Evolutionary conservation across 768 basidiomycete genomes (phyloP).

Genomic region (Boletus subcaerulescens): DNA sequence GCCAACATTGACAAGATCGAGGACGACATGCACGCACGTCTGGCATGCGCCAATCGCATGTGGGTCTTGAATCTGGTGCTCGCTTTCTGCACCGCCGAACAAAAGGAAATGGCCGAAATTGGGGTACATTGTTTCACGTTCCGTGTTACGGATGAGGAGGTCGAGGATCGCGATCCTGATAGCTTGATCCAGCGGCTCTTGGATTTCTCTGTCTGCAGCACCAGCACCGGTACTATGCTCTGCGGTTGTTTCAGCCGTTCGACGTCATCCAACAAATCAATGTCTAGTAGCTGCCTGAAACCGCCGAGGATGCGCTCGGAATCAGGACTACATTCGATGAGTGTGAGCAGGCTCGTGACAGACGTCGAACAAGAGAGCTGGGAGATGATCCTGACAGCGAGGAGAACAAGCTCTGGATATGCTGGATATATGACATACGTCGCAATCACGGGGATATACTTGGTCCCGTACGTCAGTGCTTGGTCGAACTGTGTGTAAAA

Average conservation of each 20-base stretch:
- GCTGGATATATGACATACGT: slow-evolving; percentile 69
- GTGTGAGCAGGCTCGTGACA: slow-evolving; percentile 69
- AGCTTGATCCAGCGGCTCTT: slow-evolving; percentile 57
- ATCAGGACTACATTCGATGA: slow-evolving; percentile 77
- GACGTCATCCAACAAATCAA: slow-evolving; percentile 61
- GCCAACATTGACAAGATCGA: slow-evolving; percentile 73
- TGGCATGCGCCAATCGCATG: slow-evolving; percentile 65
- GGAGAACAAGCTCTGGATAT: slow-evolving; percentile 69
- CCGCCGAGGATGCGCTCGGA: slow-evolving; percentile 84
- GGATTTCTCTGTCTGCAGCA: slow-evolving; percentile 49
- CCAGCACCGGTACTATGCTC: slow-evolving; percentile 73
- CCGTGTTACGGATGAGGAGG: slow-evolving; percentile 75
- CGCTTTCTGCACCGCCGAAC: slow-evolving; percentile 58
- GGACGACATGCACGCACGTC: slow-evolving; percentile 77
- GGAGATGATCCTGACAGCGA: slow-evolving; percentile 76
- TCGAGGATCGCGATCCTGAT: slow-evolving; percentile 77
- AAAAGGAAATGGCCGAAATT: slow-evolving; percentile 88
- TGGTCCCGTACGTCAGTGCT: slow-evolving; percentile 65
- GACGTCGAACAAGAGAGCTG: slow-evolving; percentile 62
- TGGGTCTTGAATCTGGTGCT: slow-evolving; percentile 73
- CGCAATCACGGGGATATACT: slow-evolving; percentile 77
- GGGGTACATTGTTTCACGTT: slow-evolving; percentile 59
- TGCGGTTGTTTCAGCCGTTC: slow-evolving; percentile 55
- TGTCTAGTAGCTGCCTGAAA: slow-evolving; percentile 63
- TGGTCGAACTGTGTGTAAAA: slow-evolving; percentile 75